Percentiles rank a stretch among this genome's conserved stretches.
These are phyloP conservation scores for Vachellia collinsii DNA, from an alignment of 306 rosid genomes.

Conservation along the genomic window DNA sequence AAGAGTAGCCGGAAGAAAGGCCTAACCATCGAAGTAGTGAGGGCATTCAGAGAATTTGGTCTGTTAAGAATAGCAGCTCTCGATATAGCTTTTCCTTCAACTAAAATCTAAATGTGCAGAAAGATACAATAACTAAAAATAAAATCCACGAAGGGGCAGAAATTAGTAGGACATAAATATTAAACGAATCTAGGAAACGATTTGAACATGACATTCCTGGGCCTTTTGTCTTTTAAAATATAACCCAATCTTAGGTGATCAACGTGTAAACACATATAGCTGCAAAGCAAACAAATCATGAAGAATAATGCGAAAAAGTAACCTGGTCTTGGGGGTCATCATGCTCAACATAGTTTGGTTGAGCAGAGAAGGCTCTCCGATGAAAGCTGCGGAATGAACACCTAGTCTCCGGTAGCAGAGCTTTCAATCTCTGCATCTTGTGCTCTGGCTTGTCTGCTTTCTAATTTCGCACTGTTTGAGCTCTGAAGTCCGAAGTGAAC, in stretches of 20 bases:
- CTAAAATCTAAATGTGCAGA: slow-evolving; percentile 52
- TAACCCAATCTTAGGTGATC: not conserved
- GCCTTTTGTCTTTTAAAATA: not conserved
- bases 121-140: not conserved
- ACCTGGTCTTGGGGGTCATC: slow-evolving; percentile 18
- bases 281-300: not conserved
- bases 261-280: not conserved
- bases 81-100: slow-evolving; percentile 68
- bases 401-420: slow-evolving; percentile 45
- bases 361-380: slow-evolving; percentile 62
- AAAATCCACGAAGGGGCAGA: not conserved
- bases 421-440: slow-evolving; percentile 69
- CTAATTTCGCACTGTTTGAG: slow-evolving; percentile 3
- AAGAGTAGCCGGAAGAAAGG: not conserved
- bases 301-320: not conserved
- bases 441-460: not conserved
- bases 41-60: slow-evolving; percentile 61
- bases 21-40: slow-evolving; percentile 57
- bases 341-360: slow-evolving; percentile 49
- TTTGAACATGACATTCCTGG: not conserved
- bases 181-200: not conserved
- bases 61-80: slow-evolving; percentile 71
- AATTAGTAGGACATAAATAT: not conserved
- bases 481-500: slow-evolving; percentile 20
- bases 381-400: slow-evolving; percentile 32